Evolutionary conservation across 75 land plant species (phyloP).

Genomic region (Selaginella tamariscina): DNA sequence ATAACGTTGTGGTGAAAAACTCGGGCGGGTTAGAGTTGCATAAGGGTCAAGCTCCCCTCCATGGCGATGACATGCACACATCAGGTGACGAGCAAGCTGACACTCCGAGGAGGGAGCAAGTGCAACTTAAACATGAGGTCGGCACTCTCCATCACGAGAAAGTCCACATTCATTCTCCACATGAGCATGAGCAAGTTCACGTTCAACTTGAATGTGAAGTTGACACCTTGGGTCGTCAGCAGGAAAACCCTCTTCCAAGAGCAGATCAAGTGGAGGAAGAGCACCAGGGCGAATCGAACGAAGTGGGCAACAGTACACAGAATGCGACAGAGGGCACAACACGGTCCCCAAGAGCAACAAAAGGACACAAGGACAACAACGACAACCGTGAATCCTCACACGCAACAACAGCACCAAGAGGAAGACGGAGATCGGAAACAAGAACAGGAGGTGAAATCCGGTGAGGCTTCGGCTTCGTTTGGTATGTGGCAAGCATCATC

Average conservation of each 20-base stretch:
- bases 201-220: no score
- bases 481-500: neutral
- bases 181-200: neutral
- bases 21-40: no score
- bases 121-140: neutral
- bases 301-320: neutral
- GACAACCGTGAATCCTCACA: neutral
- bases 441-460: neutral
- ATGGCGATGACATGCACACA: neutral
- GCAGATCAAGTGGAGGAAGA: neutral
- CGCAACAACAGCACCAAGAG: neutral
- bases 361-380: neutral
- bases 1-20: neutral
- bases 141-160: no score
- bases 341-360: neutral
- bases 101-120: neutral
- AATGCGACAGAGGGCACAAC: neutral
- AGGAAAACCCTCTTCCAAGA: neutral
- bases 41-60: no score
- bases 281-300: neutral
- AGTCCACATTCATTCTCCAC: no score
- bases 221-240: no score
- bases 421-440: neutral
- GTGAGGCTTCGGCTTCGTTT: neutral
- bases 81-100: neutral